phyloP scores from a whole-genome alignment of 495 filamentous ascomycete species.

The Penicillium macrosclerotiorum region DNA sequence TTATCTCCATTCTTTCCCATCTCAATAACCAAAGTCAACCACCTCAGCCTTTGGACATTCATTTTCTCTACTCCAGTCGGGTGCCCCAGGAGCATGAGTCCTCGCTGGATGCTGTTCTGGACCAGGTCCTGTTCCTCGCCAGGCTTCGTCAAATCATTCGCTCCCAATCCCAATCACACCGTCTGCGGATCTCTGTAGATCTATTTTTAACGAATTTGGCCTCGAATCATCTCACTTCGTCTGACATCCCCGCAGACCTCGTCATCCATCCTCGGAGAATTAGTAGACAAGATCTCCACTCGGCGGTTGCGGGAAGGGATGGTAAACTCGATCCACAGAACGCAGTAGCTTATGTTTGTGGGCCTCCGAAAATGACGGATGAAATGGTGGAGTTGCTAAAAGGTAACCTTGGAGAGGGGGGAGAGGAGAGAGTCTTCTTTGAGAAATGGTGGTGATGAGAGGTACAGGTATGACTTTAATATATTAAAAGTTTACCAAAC shows the following conservation, averaged over 20 bases:
- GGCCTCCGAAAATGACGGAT: slow-evolving; percentile 78
- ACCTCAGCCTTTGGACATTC: slow-evolving; percentile 25
- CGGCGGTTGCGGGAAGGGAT: slow-evolving; percentile 40
- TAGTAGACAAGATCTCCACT: slow-evolving; percentile 45
- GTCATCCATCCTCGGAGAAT: slow-evolving; percentile 49
- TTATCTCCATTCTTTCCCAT: slow-evolving; percentile 58
- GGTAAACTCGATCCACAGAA: slow-evolving; percentile 33
- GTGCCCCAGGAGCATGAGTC: slow-evolving; percentile 22
- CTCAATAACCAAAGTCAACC: slow-evolving; percentile 31
- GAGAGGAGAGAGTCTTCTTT: slow-evolving; percentile 59
- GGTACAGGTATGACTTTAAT: background rate
- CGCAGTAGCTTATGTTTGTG: slow-evolving; percentile 75
- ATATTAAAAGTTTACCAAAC: background rate
- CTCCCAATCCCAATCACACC: slow-evolving; percentile 26
- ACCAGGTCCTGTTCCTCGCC: slow-evolving; percentile 62
- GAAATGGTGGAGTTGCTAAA: slow-evolving; percentile 60
- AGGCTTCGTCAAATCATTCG: slow-evolving; percentile 44
- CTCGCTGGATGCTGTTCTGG: slow-evolving; percentile 46
- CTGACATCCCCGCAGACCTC: slow-evolving; percentile 26
- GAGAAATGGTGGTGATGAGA: slow-evolving; percentile 81
- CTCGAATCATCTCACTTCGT: slow-evolving; percentile 2
- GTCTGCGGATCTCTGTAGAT: slow-evolving; percentile 32
- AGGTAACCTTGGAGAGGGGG: slow-evolving; percentile 48
- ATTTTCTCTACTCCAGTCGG: slow-evolving; percentile 46
- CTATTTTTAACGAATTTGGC: slow-evolving; percentile 39